Percentiles rank a stretch among this genome's conserved stretches.
Conservation (phyloP, 305 asterid species). For the Fraxinus platypoda region DNA sequence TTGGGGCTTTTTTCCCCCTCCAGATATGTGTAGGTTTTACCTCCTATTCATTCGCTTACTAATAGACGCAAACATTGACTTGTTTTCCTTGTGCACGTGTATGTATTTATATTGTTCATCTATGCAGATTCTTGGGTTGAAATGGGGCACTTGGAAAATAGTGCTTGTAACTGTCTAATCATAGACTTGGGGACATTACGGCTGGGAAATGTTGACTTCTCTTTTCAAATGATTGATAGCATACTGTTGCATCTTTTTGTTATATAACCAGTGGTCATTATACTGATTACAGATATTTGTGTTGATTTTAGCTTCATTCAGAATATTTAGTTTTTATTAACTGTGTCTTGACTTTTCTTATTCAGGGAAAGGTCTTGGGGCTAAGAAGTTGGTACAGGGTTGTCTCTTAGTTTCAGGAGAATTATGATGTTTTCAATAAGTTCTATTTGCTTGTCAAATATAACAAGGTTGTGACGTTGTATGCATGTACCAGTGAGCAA, state of each 20-base stretch:
- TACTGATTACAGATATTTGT: background rate
- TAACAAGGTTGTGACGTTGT: conserved; percentile 14
- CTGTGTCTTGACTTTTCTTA: conserved; percentile 15
- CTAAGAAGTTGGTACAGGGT: conserved; percentile 27
- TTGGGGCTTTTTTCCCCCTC: background rate
- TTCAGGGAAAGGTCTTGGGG: conserved; percentile 26
- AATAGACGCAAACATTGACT: background rate
- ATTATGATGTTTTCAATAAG: conserved; percentile 21
- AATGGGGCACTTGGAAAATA: background rate
- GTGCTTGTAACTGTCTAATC: background rate
- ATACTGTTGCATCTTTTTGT: background rate
- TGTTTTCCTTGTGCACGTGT: background rate
- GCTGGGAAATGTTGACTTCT: background rate
- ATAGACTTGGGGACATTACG: background rate
- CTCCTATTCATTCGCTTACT: background rate
- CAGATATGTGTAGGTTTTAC: background rate
- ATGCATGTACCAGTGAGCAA: conserved; percentile 17
- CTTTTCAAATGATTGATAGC: background rate
- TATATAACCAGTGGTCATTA: background rate
- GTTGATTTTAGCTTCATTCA: background rate
- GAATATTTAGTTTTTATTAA: background rate
- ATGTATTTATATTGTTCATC: background rate
- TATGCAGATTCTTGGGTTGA: conserved; percentile 6
- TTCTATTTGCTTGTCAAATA: conserved; percentile 13
- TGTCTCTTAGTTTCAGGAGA: conserved; percentile 19